A percentile compares a stretch with the other conserved stretches of the same genome.
These are phyloP conservation scores for Xylaria grammica DNA, from an alignment of 495 filamentous ascomycete species.

Conservation along the genomic window DNA sequence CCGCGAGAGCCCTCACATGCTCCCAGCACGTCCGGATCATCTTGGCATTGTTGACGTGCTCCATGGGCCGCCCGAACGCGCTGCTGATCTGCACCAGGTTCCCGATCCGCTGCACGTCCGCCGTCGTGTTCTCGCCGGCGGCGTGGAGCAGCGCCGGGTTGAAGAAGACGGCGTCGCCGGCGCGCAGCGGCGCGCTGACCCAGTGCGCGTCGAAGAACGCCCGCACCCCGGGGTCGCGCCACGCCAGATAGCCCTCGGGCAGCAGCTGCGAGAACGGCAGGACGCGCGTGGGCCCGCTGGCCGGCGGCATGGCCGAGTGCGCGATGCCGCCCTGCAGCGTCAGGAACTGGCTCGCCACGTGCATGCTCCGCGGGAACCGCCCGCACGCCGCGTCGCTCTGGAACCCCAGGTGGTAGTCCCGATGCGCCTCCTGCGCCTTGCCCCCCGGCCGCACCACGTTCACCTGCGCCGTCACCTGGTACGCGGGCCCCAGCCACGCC, in stretches of 20 bases:
- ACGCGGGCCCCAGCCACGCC: constrained; percentile 59
- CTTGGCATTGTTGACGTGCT: constrained; percentile 53
- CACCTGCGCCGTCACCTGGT: constrained; percentile 60
- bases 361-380: constrained; percentile 48
- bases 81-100: constrained; percentile 61
- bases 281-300: constrained; percentile 58
- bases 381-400: constrained; percentile 30
- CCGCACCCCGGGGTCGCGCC: constrained; percentile 51
- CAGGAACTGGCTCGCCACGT: constrained; percentile 53
- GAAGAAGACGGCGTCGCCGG: constrained; percentile 62
- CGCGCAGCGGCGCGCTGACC: constrained; percentile 49
- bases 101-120: constrained; percentile 51
- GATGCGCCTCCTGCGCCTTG: constrained; percentile 55
- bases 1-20: constrained; percentile 37
- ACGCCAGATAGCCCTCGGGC: constrained; percentile 56
- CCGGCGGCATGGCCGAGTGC: constrained; percentile 60
- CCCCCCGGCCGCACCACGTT: constrained; percentile 61
- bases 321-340: constrained; percentile 64
- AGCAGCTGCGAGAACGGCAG: constrained; percentile 61
- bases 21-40: constrained; percentile 52
- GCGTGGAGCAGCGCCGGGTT: constrained; percentile 63
- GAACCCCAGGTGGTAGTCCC: constrained; percentile 65
- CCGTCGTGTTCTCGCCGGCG: constrained; percentile 56
- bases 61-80: constrained; percentile 65
- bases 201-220: constrained; percentile 54